Evolutionary conservation across 192 early-diverging fungal species (phyloP), one percentile per base, ranked within the genome.

Genomic region (Globomyces pollinis-pini): DNA sequence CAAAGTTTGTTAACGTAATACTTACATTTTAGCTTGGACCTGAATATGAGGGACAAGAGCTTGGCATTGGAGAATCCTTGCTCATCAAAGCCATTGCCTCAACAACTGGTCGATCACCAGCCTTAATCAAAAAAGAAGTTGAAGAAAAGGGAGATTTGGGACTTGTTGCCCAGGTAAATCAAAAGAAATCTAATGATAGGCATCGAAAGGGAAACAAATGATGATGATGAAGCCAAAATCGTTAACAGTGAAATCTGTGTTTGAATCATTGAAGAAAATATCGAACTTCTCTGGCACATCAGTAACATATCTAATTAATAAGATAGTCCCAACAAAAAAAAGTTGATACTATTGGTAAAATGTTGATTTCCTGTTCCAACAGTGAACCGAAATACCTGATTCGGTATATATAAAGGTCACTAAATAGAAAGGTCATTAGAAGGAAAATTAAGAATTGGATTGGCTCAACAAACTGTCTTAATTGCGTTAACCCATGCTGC

Each of bases 381-480:
- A 85, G 76, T 52, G 91, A 97, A 69, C 81, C 91, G 24, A 93
- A 91, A 65, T 97, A 81, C 60, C 66, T 96, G 38, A 91, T 93
- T 39, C 70, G 91, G 78, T 85, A 57, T n/a, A n/a, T n/a, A n/a
- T 4, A 38, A 29, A 29, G 23, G 11, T 30, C 36, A 35, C 28
- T 6, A 24, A 21, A 50, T 1, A 59, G 16, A 13, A 69, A 84
- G 90, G 43, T 88, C 86, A 16, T 65, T 94, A 33, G 91, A 94
- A 66, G 96, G 94, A 36, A 93, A 95, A 61, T 75, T 99, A 50
- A 84, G 97, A 20, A 97, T 99, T 59, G 94, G 95, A 24, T 70
- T 99, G 21, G 97, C 95, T 1, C 94, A 96, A 68, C 81, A 90
- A 64, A 94, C 93, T 0, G 84, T 99, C 16, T 78, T 96, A 30